Evolutionary conservation across 768 basidiomycete genomes (phyloP).

Genomic region (Boletus edulis): DNA sequence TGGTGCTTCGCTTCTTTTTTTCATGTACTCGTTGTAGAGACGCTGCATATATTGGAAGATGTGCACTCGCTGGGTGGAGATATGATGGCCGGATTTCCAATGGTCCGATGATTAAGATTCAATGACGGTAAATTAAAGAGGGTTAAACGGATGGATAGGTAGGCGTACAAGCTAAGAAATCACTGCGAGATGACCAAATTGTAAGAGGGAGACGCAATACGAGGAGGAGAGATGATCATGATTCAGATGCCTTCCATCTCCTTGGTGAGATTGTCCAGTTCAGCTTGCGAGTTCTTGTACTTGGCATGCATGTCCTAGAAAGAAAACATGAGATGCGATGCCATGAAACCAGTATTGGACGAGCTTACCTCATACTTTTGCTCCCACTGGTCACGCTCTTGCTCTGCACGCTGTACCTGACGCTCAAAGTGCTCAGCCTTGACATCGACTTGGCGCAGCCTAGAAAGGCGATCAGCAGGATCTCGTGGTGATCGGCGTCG

Average conservation of each 20-base stretch:
- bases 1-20: neutral
- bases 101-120: slow-evolving; percentile 4
- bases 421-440: slow-evolving; percentile 99
- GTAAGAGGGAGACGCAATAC: slow-evolving; percentile 4
- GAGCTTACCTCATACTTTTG: slow-evolving; percentile 82
- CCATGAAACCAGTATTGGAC: neutral
- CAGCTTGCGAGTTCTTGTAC: slow-evolving; percentile 69
- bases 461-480: slow-evolving; percentile 34
- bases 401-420: slow-evolving; percentile 79
- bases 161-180: slow-evolving; percentile 22
- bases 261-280: slow-evolving; percentile 79
- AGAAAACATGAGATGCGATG: slow-evolving; percentile 2
- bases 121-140: slow-evolving; percentile 22
- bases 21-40: neutral
- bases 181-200: slow-evolving; percentile 12
- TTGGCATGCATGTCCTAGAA: slow-evolving; percentile 68
- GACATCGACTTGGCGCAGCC: slow-evolving; percentile 94
- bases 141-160: slow-evolving; percentile 14
- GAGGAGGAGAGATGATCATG: neutral
- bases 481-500: slow-evolving; percentile 5
- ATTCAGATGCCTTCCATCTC: slow-evolving; percentile 70
- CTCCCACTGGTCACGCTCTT: slow-evolving; percentile 93
- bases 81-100: no score
- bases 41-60: no score
- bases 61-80: neutral